A percentile compares a stretch with the other conserved stretches of the same genome.
These are phyloP conservation scores for Fraxinus baroniana DNA, from an alignment of 305 asterid species.

Conservation along the genomic window DNA sequence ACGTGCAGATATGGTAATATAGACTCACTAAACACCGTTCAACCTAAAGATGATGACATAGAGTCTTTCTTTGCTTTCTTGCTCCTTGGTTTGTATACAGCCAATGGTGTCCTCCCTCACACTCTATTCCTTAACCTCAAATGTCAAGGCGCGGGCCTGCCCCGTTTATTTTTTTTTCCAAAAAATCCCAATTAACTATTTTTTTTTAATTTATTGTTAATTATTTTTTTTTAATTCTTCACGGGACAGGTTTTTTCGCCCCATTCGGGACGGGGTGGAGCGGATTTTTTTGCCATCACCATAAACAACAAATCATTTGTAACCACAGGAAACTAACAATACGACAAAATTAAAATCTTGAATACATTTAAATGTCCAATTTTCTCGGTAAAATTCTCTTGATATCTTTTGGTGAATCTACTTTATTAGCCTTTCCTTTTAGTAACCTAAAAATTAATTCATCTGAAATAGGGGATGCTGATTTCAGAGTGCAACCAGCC, in stretches of 20 bases:
- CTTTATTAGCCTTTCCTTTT: background rate
- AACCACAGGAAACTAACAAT: background rate
- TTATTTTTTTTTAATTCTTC: no score
- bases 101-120: background rate
- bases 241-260: background rate
- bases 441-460: background rate
- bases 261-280: background rate
- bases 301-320: background rate
- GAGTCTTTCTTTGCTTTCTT: background rate
- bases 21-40: background rate
- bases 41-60: background rate
- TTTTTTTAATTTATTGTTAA: no score
- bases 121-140: background rate
- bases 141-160: no score
- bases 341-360: background rate
- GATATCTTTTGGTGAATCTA: background rate
- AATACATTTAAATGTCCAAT: background rate
- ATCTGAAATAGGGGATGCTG: constrained; percentile 8
- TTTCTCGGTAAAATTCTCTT: background rate
- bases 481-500: constrained; percentile 23
- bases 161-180: no score
- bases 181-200: no score
- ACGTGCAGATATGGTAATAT: background rate
- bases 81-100: background rate
- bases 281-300: no score